Base-by-base conservation (phyloP, 768 basidiomycete species). In the Pholiota conissans region DNA sequence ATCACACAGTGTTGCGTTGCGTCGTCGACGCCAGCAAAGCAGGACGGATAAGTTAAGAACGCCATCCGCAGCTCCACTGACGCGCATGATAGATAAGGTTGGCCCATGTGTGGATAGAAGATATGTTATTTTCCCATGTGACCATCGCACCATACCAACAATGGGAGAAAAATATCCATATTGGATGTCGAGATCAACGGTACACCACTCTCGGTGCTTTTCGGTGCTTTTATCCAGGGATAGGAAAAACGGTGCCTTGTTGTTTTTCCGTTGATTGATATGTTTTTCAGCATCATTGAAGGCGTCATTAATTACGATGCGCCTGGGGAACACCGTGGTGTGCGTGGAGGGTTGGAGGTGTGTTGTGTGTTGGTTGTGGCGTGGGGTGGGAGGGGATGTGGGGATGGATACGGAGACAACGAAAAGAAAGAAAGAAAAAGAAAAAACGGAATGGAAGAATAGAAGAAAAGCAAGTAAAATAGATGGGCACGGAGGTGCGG, bases 401-500 rank as follows among this genome's bases (percentile, higher is more conserved):
- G 37, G 16, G 37, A 18, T 39, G 14, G 37, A n/a, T 30, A 34
- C 45, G 30, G n/a, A n/a, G n/a, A n/a, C n/a, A n/a, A n/a, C n/a
- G n/a, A n/a, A 49, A 24, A 50, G 52, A 54, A 32, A 48, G 20
- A 39, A 60, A 62, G 40, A 46, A 46, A 50, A 49, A 29, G 24
- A 61, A 48, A 35, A 27, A 37, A 26, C 54, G 27, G 40, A 16
- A 40, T 35, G 39, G 28, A 11, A 35, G 18, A 52, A 39, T 10
- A 4, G 40, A 29, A 47, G 49, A 18, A 45, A 34, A 52, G 49
- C 18, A 14, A 28, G 48, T 34, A 28, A 20, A 46, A 11, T 30
- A 46, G 4, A 40, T 14, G 35, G 13, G 10, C 8, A 27, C 24
- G n/a, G 1, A 20, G 29, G 26, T 13, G 26, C 35, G n/a, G n/a